Evolutionary conservation across 805 yeast genomes (phyloP), one percentile per base, ranked within the genome.

Genomic region (Lachancea waltii): DNA sequence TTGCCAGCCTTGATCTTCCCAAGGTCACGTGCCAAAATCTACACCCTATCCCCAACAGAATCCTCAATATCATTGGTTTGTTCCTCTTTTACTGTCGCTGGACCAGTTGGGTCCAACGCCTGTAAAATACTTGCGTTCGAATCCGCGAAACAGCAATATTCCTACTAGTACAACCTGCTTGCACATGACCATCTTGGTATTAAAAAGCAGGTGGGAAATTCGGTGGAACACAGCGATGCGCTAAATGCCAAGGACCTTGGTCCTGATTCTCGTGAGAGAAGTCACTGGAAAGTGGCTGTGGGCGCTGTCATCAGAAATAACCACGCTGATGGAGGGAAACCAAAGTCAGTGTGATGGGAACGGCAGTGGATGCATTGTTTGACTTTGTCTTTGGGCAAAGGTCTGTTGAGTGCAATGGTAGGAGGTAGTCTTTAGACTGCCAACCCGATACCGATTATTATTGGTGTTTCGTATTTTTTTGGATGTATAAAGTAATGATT

Each of bases 361-460:
- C 37, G 61, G 54, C 57, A 51, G 44, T 50, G 56, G 61, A 43
- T 37, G 54, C 42, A 41, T 48, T 48, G 50, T 53, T 56, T 58
- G 54, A 53, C 63, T 48, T 45, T 43, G 36, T 28, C 24, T 14
- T 9, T 7, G 10, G 32, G 30, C 28, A 40, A 49, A 46, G 53
- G 62, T 53, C 56, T 56, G 60, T 56, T 58, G 60, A 58, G 63
- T 58, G 63, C 63, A 58, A 58, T 58, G 58, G 62, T 49, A 54
- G 60, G 60, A 55, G 58, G 37, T 34, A 22, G 34, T 35, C 22
- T 25, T 20, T n/a, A 19, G 22, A 44, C 35, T 35, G 37, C 41
- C 56, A 56, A 58, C 63, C 53, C 63, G 62, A 58, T 58, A 58
- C 63, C 63, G 63, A 58, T 58, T 56, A 58, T 49, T 53, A 46